phyloP scores from a whole-genome alignment of 306 rosid genomes.

The Astragalus glycyphyllos region DNA sequence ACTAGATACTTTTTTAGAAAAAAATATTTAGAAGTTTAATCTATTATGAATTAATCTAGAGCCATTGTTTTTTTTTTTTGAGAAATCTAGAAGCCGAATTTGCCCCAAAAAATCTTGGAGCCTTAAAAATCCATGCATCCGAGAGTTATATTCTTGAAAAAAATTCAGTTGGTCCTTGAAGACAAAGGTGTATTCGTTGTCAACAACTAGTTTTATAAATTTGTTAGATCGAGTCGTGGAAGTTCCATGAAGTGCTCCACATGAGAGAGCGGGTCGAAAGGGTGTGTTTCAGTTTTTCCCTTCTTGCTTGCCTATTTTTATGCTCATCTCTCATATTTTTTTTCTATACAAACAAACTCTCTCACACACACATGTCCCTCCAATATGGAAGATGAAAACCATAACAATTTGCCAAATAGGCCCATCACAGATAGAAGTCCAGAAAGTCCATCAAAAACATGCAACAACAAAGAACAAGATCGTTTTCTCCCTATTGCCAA shows the following conservation, averaged over 20 bases:
- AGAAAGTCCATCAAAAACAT: conserved; percentile 49
- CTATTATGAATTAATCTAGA: no score
- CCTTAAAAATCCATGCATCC: no score
- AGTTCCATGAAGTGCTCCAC: conserved; percentile 42
- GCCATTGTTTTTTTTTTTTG: no score
- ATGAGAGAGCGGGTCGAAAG: conserved; percentile 60
- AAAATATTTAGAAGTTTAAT: no score
- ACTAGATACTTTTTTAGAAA: no score
- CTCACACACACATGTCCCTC: conserved; percentile 8
- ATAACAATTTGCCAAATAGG: conserved; percentile 51
- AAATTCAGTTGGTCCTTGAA: no score
- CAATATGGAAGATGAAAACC: conserved; percentile 57
- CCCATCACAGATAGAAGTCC: conserved; percentile 48
- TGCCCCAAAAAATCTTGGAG: no score
- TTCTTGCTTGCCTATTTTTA: conserved; percentile 54
- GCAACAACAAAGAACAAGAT: conserved; percentile 62
- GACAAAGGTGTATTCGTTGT: not conserved
- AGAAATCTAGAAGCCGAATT: no score
- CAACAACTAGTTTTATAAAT: not conserved
- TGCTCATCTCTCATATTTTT: conserved; percentile 46
- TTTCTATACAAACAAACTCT: conserved; percentile 35
- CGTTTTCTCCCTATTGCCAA: conserved; percentile 80
- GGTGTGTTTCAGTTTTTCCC: conserved; percentile 42
- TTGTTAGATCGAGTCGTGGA: conserved; percentile 45
- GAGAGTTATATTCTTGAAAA: no score